phyloP scores from a whole-genome alignment of 2,329 filamentous ascomycete genomes.

The Hymenoscyphus fraxineus region DNA sequence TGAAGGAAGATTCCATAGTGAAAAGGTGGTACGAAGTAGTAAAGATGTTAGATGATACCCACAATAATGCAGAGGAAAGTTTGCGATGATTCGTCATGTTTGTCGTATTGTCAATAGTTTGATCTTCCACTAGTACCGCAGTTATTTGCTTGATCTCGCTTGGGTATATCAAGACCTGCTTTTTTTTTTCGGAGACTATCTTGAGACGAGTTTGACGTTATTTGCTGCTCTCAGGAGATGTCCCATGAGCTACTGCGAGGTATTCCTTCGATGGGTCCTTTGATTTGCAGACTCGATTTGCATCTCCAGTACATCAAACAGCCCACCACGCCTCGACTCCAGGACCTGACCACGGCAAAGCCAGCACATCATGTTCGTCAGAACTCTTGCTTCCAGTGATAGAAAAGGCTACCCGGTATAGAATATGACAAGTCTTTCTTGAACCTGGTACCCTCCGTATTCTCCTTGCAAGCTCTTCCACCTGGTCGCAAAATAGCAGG shows the following conservation, averaged over 20 bases:
- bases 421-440: neutral
- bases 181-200: neutral
- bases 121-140: neutral
- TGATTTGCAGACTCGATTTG: neutral
- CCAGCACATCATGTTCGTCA: neutral
- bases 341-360: neutral
- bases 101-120: neutral
- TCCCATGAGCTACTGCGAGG: neutral
- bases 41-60: constrained; percentile 15
- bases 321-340: neutral
- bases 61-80: neutral
- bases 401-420: neutral
- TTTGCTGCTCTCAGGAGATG: neutral
- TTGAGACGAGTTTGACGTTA: neutral
- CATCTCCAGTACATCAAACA: neutral
- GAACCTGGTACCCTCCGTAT: neutral
- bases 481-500: neutral
- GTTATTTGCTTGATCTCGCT: neutral
- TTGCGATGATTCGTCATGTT: neutral
- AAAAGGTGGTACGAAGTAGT: constrained; percentile 27
- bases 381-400: neutral
- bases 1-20: too few species aligned
- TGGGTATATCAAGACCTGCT: neutral
- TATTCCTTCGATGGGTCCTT: neutral
- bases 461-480: neutral